A percentile compares a stretch with the other conserved stretches of the same genome.
phyloP scores from a whole-genome alignment of 306 rosid genomes.

The Dalbergia cochinchinensis region DNA sequence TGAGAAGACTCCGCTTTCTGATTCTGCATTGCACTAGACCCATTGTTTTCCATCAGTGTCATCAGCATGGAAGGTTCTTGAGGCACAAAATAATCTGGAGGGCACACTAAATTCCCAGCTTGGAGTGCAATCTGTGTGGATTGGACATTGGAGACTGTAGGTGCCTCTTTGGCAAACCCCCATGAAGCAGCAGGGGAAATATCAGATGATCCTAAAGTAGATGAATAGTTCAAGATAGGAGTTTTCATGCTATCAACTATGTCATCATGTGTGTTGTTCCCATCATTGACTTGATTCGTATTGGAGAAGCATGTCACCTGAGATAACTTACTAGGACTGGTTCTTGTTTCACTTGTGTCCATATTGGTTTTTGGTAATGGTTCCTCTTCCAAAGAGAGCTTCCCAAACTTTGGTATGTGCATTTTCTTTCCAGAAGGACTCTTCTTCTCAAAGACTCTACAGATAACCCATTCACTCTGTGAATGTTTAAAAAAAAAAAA shows the following conservation, averaged over 20 bases:
- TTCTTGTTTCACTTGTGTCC: slow-evolving; percentile 55
- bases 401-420: slow-evolving; percentile 50
- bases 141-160: not conserved
- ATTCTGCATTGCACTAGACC: slow-evolving; percentile 24
- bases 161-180: slow-evolving; percentile 1
- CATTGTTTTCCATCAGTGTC: slow-evolving; percentile 55
- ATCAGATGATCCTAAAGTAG: not conserved
- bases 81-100: slow-evolving; percentile 33
- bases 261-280: slow-evolving; percentile 43
- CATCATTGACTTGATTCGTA: slow-evolving; percentile 52
- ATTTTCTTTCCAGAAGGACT: slow-evolving; percentile 48
- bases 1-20: slow-evolving; percentile 41
- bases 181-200: slow-evolving; percentile 37
- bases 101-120: slow-evolving; percentile 37
- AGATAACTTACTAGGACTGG: slow-evolving; percentile 45
- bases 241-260: slow-evolving; percentile 39
- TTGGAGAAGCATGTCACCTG: slow-evolving; percentile 77
- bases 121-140: slow-evolving; percentile 35
- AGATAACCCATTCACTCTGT: slow-evolving; percentile 85
- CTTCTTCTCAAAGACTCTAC: slow-evolving; percentile 66
- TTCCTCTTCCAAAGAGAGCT: slow-evolving; percentile 41
- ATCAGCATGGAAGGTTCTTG: slow-evolving; percentile 53
- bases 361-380: slow-evolving; percentile 44
- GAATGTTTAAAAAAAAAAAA: not conserved
- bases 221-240: slow-evolving; percentile 7